Evolutionary conservation across 305 asterid genomes (phyloP).

Genomic region (Rubia balearica): DNA sequence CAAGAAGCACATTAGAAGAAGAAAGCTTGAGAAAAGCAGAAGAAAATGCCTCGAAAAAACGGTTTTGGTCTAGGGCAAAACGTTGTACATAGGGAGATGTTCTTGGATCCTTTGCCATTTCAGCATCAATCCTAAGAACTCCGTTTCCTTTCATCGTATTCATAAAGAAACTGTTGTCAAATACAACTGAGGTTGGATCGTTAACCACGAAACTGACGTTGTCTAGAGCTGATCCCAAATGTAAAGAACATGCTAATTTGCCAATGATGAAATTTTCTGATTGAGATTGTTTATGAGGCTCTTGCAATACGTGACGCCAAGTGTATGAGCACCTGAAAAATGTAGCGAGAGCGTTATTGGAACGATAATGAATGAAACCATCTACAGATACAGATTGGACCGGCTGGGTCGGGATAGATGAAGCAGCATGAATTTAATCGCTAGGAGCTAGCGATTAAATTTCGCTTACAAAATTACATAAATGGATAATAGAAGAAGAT

Average conservation of each 20-base stretch:
- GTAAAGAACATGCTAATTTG: background rate
- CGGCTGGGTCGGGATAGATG: too few species aligned
- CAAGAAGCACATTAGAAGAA: slow-evolving; percentile 6
- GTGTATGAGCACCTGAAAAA: slow-evolving; percentile 7
- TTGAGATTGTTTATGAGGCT: background rate
- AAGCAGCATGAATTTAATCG: too few species aligned
- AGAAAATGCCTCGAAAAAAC: background rate
- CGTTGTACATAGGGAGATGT: background rate
- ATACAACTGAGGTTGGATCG: background rate
- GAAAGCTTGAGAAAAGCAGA: slow-evolving; percentile 10
- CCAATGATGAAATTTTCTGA: background rate
- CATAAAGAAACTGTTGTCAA: background rate
- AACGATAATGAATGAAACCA: too few species aligned
- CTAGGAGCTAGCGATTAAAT: too few species aligned
- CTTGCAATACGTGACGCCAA: slow-evolving; percentile 3
- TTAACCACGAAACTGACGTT: background rate
- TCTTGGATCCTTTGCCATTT: slow-evolving; percentile 6
- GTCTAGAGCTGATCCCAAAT: background rate
- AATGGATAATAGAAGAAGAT: too few species aligned
- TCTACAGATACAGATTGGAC: too few species aligned
- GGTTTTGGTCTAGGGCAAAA: background rate
- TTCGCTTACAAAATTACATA: too few species aligned
- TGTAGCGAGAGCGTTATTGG: too few species aligned
- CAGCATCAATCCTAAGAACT: slow-evolving; percentile 4
- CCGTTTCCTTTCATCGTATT: background rate